Base-by-base conservation (phyloP, 305 asterid genomes). In the Fraxinus greggii region DNA sequence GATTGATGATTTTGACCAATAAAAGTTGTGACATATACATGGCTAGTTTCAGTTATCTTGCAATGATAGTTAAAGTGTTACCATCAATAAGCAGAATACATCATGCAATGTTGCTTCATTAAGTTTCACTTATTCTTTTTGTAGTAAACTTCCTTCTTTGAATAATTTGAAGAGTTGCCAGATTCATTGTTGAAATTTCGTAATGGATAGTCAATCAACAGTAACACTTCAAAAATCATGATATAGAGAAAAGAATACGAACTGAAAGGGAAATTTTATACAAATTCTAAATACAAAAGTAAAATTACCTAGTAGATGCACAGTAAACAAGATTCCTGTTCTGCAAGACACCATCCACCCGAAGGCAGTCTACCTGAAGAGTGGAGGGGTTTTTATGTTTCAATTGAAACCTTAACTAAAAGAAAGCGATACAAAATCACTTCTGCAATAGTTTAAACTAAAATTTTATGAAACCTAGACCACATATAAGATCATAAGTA, bases 311-410 rank as follows among this genome's bases (percentile, higher is more conserved):
- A 67, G 99, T 97, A 79, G 99, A 94, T 84, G 99, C 99, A 86
- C 97, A 91, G 81, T 96, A 96, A 81, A 97, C 98, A 82, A 97
- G 98, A 87, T 97, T 97, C 61, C 95, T 91, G 74, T 85, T 93
- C 81, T 94, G 91, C 90, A 97, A 89, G 78, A 97, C 99, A 80
- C 99, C 99, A 83, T 97, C 98, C 90, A 97, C 98, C 87, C 89
- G 97, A 84, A 97, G 98, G 89, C 99, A 97, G 78, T 93, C 97
- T 88, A 94, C 99, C 99, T 97, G 91, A 80, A 88, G 67, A 85
- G 81, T 10, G 82, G 72, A 61, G 21, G 76, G 56, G 56, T 45
- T 45, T 80, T n/a, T 40, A n/a, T 54, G 67, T 48, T 78, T 23
- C 40, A 79, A 82, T 76, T 31, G 72, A 75, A 78, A 72, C 72